A percentile compares a stretch with the other conserved stretches of the same genome.
These are phyloP conservation scores for Ascomycota sp. DNA, from an alignment of 2,329 filamentous ascomycete genomes.

Conservation along the genomic window DNA sequence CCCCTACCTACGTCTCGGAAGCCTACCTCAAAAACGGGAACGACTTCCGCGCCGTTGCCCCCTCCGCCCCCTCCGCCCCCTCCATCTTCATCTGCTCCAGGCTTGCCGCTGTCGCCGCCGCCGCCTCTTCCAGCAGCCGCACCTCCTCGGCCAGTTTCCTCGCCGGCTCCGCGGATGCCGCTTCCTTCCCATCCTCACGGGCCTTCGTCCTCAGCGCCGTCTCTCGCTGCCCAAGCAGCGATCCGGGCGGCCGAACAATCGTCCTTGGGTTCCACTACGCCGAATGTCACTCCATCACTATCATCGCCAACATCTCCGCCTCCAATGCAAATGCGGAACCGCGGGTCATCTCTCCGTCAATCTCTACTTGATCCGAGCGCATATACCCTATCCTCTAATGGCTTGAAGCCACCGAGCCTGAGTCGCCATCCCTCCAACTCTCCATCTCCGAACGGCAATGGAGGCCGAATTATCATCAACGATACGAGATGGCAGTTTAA, in stretches of 20 bases:
- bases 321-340: constrained; percentile 15
- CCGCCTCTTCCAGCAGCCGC: constrained; percentile 19
- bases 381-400: constrained; percentile 50
- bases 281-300: constrained; percentile 7
- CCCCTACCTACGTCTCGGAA: constrained; percentile 38
- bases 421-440: constrained; percentile 12
- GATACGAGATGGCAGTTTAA: constrained; percentile 77
- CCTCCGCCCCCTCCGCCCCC: constrained; percentile 15
- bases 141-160: constrained; percentile 13
- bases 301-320: constrained; percentile 17
- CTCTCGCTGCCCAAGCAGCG: constrained; percentile 21
- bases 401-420: constrained; percentile 27
- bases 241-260: constrained; percentile 21
- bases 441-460: constrained; percentile 8
- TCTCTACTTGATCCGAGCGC: constrained; percentile 52
- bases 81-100: constrained; percentile 20
- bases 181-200: constrained; percentile 9
- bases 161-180: constrained; percentile 17
- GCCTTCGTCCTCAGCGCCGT: constrained; percentile 10
- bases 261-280: constrained; percentile 14
- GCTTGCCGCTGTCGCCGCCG: constrained; percentile 22
- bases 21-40: constrained; percentile 19
- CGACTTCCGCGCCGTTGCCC: constrained; percentile 13
- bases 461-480: constrained; percentile 35
- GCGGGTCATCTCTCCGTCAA: constrained; percentile 26